Conservation (phyloP, 2,329 filamentous ascomycete genomes). For the Dactylellina sp. region DNA sequence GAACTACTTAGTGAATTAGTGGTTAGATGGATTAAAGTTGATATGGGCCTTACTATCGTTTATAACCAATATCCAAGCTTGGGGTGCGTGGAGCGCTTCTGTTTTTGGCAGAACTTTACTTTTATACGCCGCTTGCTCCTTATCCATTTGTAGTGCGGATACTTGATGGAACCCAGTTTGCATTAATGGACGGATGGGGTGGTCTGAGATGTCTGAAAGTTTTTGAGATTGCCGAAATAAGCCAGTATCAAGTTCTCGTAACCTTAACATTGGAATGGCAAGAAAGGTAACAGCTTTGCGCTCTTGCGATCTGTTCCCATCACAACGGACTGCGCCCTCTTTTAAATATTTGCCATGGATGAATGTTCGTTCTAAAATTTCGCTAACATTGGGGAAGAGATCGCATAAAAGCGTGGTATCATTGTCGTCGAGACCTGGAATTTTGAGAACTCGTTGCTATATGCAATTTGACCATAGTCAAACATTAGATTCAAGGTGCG, state of each 20-base stretch:
- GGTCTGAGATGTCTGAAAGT: slow-evolving; percentile 19
- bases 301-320: slow-evolving; percentile 20
- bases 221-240: slow-evolving; percentile 11
- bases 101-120: slow-evolving; percentile 31
- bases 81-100: slow-evolving; percentile 24
- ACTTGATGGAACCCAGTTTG: slow-evolving; percentile 23
- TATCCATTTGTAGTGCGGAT: slow-evolving; percentile 27
- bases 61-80: slow-evolving; percentile 36
- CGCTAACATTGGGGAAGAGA: slow-evolving; percentile 33
- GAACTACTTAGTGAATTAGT: too few relatives aligned
- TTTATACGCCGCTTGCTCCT: slow-evolving; percentile 20
- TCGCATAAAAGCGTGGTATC: slow-evolving; percentile 31
- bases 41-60: slow-evolving; percentile 32
- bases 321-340: slow-evolving; percentile 29
- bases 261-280: slow-evolving; percentile 22
- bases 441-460: slow-evolving; percentile 31
- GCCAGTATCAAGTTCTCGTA: slow-evolving; percentile 12
- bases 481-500: too few relatives aligned
- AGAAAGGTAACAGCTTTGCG: slow-evolving; percentile 24
- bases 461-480: neutral
- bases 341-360: slow-evolving; percentile 42
- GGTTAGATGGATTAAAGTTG: neutral
- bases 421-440: slow-evolving; percentile 14
- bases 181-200: slow-evolving; percentile 25
- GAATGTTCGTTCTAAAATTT: slow-evolving; percentile 22